phyloP scores from a whole-genome alignment of 768 basidiomycete species.

The Lactarius psammicola region DNA sequence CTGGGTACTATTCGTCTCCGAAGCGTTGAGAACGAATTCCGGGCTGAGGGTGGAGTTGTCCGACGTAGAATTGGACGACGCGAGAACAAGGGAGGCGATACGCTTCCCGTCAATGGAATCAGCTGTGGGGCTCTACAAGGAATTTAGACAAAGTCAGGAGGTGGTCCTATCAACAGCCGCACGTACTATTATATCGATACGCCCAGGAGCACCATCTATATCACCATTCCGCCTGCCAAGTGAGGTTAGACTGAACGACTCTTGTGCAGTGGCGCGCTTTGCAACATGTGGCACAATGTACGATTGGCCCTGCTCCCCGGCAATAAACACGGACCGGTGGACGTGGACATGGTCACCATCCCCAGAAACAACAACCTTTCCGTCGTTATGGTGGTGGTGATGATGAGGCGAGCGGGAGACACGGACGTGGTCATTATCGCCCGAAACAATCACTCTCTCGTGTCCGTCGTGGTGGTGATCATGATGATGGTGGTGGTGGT shows the following conservation, averaged over 20 bases:
- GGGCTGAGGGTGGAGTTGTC: slow-evolving; percentile 8
- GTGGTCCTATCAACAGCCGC: slow-evolving; percentile 13
- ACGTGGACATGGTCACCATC: slow-evolving; percentile 31
- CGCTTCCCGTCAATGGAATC: slow-evolving; percentile 37
- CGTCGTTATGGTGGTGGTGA: slow-evolving; percentile 24
- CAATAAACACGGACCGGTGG: slow-evolving; percentile 27
- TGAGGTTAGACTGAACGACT: slow-evolving; percentile 9
- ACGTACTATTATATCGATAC: slow-evolving; percentile 51
- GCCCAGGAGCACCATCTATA: slow-evolving; percentile 39
- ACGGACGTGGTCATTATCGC: slow-evolving; percentile 26
- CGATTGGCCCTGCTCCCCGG: slow-evolving; percentile 26
- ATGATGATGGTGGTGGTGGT: slow-evolving; percentile 5
- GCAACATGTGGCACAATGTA: slow-evolving; percentile 27
- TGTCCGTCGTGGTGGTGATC: slow-evolving; percentile 14
- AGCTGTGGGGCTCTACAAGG: slow-evolving; percentile 37
- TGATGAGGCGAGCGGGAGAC: slow-evolving; percentile 11
- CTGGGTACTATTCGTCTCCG: slow-evolving; percentile 33
- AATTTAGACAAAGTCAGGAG: background rate
- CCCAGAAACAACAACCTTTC: slow-evolving; percentile 29
- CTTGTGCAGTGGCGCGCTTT: slow-evolving; percentile 24
- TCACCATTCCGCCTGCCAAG: slow-evolving; percentile 19
- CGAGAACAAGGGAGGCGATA: slow-evolving; percentile 44
- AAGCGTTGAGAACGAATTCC: slow-evolving; percentile 37
- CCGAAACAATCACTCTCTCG: slow-evolving; percentile 29
- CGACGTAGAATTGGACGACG: slow-evolving; percentile 18